Percentiles rank a stretch among this genome's conserved stretches.
phyloP scores from a whole-genome alignment of 495 filamentous ascomycete species.

The Penicillium soppii region DNA sequence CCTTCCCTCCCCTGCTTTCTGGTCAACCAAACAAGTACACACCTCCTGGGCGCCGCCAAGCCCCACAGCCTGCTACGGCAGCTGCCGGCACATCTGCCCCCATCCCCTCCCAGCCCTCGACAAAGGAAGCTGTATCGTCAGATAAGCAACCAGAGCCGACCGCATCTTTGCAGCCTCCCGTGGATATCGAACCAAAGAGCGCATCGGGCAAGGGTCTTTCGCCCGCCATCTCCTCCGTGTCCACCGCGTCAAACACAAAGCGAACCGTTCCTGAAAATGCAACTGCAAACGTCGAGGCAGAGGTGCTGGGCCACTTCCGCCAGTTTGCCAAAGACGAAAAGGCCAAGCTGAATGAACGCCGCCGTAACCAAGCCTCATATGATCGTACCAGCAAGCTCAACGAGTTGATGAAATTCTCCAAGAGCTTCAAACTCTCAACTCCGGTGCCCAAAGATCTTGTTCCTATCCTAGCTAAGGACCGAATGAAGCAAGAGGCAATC shows the following conservation, averaged over 20 bases:
- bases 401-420: constrained; percentile 91
- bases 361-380: constrained; percentile 61
- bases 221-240: constrained; percentile 12
- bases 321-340: constrained; percentile 79
- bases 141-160: constrained; percentile 31
- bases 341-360: constrained; percentile 66
- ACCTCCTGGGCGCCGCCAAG: constrained; percentile 79
- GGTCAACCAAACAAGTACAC: constrained; percentile 77
- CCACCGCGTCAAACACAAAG: constrained; percentile 15
- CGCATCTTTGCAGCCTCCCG: constrained; percentile 17
- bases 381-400: constrained; percentile 89
- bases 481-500: constrained; percentile 85
- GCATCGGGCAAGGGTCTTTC: constrained; percentile 19
- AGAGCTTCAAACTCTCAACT: constrained; percentile 88
- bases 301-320: constrained; percentile 77
- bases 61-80: constrained; percentile 33
- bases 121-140: constrained; percentile 34
- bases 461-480: constrained; percentile 93
- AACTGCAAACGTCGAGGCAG: constrained; percentile 72
- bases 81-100: constrained; percentile 5
- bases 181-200: constrained; percentile 43
- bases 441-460: constrained; percentile 91
- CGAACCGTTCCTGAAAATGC: constrained; percentile 54
- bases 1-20: constrained; percentile 66
- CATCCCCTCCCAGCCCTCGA: constrained; percentile 19